Evolutionary conservation across 1,139 yeast species (phyloP).

Genomic region (Lodderomyces margitis): DNA sequence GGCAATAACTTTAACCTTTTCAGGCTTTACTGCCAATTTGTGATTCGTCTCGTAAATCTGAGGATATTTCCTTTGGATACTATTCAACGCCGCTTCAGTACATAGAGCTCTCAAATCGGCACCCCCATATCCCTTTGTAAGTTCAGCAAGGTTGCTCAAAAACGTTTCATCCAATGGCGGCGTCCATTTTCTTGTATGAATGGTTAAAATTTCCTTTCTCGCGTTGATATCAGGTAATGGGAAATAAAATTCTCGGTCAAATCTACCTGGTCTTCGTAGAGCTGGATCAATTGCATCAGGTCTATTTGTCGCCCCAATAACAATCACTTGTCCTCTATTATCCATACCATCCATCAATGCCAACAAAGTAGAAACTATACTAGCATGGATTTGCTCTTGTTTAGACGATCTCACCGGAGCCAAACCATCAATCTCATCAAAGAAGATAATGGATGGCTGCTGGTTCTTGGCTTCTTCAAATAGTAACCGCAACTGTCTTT

Average conservation of each 20-base stretch:
- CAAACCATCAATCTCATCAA: slow-evolving; percentile 96
- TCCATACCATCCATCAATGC: slow-evolving; percentile 99
- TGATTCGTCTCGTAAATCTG: slow-evolving; percentile 82
- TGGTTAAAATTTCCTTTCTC: slow-evolving; percentile 70
- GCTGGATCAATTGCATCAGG: slow-evolving; percentile 99
- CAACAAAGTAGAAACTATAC: slow-evolving; percentile 88
- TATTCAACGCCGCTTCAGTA: slow-evolving; percentile 91
- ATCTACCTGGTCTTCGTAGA: slow-evolving; percentile 93
- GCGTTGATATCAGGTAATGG: slow-evolving; percentile 87
- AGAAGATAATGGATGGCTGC: slow-evolving; percentile 93
- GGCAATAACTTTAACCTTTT: slow-evolving; percentile 71
- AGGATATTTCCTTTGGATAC: slow-evolving; percentile 90
- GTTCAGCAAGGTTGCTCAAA: slow-evolving; percentile 63
- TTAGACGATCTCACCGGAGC: slow-evolving; percentile 97
- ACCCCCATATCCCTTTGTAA: slow-evolving; percentile 97
- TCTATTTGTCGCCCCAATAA: slow-evolving; percentile 96
- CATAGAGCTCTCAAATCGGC: slow-evolving; percentile 94
- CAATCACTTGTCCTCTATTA: slow-evolving; percentile 92
- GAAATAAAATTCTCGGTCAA: slow-evolving; percentile 94
- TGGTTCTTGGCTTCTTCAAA: slow-evolving; percentile 96
- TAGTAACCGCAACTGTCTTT: slow-evolving; percentile 81
- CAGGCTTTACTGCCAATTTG: slow-evolving; percentile 72
- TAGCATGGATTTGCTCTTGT: slow-evolving; percentile 97
- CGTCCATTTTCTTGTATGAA: slow-evolving; percentile 88
- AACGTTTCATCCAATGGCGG: slow-evolving; percentile 65